Evolutionary conservation across 1,284 basidiomycete species (phyloP).

Genomic region (Sanghuangporus sanghuang): DNA sequence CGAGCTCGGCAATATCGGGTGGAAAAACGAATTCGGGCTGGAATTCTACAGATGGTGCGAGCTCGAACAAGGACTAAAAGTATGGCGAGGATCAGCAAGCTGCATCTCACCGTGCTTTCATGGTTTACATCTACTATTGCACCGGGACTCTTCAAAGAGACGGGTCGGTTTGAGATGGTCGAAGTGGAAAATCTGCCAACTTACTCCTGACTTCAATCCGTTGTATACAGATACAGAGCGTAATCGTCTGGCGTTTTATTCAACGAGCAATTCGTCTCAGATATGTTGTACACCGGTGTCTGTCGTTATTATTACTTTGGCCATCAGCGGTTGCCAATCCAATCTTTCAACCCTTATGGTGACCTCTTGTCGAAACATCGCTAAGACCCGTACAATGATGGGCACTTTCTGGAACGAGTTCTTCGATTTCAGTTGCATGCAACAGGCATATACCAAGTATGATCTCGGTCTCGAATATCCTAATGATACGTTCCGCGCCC

Average conservation of each 20-base stretch:
- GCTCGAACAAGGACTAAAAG: slow-evolving; percentile 17
- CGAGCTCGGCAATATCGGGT: slow-evolving; percentile 28
- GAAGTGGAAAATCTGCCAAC: no score
- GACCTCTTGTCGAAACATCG: neutral
- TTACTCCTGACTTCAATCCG: no score
- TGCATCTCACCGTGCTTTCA: no score
- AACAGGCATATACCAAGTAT: slow-evolving; percentile 74
- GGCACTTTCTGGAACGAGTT: slow-evolving; percentile 66
- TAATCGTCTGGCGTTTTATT: no score
- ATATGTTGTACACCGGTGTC: no score
- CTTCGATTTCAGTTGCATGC: slow-evolving; percentile 63
- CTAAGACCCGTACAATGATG: neutral
- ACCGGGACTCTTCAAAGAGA: no score
- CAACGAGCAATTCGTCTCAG: no score
- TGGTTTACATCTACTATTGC: no score
- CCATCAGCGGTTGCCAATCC: slow-evolving; percentile 11
- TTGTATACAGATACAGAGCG: no score
- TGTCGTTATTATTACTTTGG: neutral
- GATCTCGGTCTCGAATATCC: slow-evolving; percentile 79
- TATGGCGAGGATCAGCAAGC: no score
- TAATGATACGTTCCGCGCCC: slow-evolving; percentile 66
- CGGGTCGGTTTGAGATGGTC: no score
- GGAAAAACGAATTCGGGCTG: slow-evolving; percentile 30
- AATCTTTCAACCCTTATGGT: slow-evolving; percentile 7
- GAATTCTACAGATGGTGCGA: slow-evolving; percentile 26